Base-by-base conservation (phyloP, 2,329 filamentous ascomycete species). In the Fusarium redolens region DNA sequence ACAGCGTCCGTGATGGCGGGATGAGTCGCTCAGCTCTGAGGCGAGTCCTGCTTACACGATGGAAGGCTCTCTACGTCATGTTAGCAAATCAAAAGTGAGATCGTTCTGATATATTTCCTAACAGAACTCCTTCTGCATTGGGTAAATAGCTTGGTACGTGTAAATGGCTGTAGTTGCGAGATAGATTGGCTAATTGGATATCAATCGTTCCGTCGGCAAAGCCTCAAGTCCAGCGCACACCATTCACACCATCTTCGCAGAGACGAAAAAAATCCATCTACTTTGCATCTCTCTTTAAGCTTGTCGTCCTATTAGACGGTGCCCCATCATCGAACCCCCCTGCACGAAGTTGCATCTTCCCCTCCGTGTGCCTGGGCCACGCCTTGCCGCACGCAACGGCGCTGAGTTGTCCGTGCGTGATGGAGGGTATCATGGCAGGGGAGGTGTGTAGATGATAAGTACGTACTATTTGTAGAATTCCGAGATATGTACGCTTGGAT, bases 271-370 rank as follows among this genome's bases (percentile, higher is more conserved):
- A 69, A 54, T 47, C 60, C 45, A 62, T 74, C 64, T 74, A 52
- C 54, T 65, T 65, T 68, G 57, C 65, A 69, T 69, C 59, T 69
- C 30, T 69, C 38, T 65, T 65, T 61, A 60, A 73, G 57, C 40
- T 40, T 66, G 55, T 55, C 60, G 68, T 75, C 82, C 82, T 84
- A 83, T 84, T 68, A 80, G 78, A 81, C 69, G 69, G 71, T 83
- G 83, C 83, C 83, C 82, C 82, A 84, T 84, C 83, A 84, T 82
- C 82, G 81, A 77, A 48, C 61, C 71, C 71, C 71, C 71, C 60
- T 74, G 71, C 61, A 69, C 68, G 56, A 38, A 61, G 71, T 65
- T 31, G 61, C 57, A 70, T 73, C 60, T 60, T 55, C 57, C 71
- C 72, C 65, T 68, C 70, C 61, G 61, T 73, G 72, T 74, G 72